Evolutionary conservation across 768 basidiomycete species (phyloP).

Genomic region (Clitopilus hobsonii): DNA sequence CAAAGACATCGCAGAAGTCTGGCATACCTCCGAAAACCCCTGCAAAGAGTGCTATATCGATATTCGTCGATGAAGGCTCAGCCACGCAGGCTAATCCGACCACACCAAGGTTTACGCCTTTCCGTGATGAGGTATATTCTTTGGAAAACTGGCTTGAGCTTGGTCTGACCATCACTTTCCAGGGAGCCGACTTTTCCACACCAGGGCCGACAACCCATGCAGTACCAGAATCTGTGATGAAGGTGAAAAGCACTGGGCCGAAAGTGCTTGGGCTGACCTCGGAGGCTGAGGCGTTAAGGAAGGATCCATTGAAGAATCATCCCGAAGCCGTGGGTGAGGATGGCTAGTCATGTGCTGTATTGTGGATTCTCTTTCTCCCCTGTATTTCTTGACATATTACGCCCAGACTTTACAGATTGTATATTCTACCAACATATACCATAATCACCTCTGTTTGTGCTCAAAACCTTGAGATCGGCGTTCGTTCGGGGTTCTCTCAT

Average conservation of each 20-base stretch:
- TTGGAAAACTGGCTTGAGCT: slow-evolving; percentile 1
- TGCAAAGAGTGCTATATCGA: slow-evolving; percentile 26
- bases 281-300: slow-evolving; percentile 75
- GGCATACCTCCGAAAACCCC: slow-evolving; percentile 23
- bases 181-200: slow-evolving; percentile 21
- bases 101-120: slow-evolving; percentile 64
- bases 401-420: too few species aligned
- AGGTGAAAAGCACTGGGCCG: slow-evolving; percentile 45
- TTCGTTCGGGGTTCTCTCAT: too few species aligned
- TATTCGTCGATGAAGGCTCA: slow-evolving; percentile 33
- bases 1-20: slow-evolving; percentile 19
- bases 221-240: slow-evolving; percentile 62
- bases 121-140: slow-evolving; percentile 61
- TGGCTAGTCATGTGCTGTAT: slow-evolving; percentile 3
- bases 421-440: too few species aligned
- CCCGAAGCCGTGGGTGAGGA: slow-evolving; percentile 9
- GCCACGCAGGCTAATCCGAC: slow-evolving; percentile 26
- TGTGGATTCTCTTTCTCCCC: background rate
- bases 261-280: slow-evolving; percentile 41
- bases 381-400: too few species aligned
- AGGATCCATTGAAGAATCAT: slow-evolving; percentile 81
- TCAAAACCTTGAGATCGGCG: too few species aligned
- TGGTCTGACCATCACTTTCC: slow-evolving; percentile 11
- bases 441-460: too few species aligned
- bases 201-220: slow-evolving; percentile 17